Percentiles rank a stretch among this genome's conserved stretches.
Conservation (phyloP, 352 stramenopile genomes). For the Globisporangium apiculatum region DNA sequence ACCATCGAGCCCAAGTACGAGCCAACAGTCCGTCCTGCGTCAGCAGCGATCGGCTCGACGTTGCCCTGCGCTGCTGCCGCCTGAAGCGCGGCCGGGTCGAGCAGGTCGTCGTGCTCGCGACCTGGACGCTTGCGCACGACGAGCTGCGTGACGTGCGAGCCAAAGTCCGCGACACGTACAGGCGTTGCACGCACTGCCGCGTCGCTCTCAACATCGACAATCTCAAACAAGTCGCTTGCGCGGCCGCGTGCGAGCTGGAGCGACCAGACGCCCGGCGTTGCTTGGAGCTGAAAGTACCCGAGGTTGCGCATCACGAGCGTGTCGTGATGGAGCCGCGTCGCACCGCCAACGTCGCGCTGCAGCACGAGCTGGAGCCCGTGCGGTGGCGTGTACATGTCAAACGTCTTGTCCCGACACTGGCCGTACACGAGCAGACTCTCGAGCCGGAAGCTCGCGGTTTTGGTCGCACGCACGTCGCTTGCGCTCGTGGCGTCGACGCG, state of each 20-base stretch:
- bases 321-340: conserved; percentile 71
- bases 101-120: conserved; percentile 70
- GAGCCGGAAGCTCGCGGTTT: conserved; percentile 76
- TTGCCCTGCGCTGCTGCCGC: conserved; percentile 11
- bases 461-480: conserved; percentile 45
- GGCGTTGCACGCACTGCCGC: conserved; percentile 22
- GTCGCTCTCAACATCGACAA: conserved; percentile 48
- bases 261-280: conserved; percentile 92
- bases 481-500: conserved; percentile 55
- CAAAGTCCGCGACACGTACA: conserved; percentile 83
- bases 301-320: conserved; percentile 99
- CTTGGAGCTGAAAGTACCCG: conserved; percentile 99
- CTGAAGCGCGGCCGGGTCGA: conserved; percentile 26
- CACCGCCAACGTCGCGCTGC: conserved; percentile 50
- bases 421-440: conserved; percentile 89
- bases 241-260: conserved; percentile 85
- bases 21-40: conserved; percentile 34
- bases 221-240: conserved; percentile 70
- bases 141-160: conserved; percentile 80
- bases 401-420: conserved; percentile 84
- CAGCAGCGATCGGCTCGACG: conserved; percentile 30
- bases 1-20: conserved; percentile 77
- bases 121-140: conserved; percentile 89
- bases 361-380: conserved; percentile 91
- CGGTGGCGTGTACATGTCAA: conserved; percentile 71